phyloP scores from a whole-genome alignment of 768 basidiomycete genomes.

The Termitomyces eurrhizus region DNA sequence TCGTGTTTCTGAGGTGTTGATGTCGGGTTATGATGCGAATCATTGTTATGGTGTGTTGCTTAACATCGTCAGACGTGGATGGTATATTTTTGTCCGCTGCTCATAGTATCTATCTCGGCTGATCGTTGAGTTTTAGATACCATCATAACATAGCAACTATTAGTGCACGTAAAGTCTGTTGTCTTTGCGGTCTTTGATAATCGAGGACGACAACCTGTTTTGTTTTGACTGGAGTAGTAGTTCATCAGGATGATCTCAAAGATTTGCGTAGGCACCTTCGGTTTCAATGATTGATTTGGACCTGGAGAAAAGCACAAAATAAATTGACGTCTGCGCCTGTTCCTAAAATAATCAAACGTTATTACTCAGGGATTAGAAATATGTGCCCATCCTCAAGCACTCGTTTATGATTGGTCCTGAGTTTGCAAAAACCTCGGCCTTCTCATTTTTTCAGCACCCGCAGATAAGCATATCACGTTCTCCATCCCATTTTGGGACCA shows the following conservation, averaged over 20 bases:
- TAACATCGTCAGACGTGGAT: neutral
- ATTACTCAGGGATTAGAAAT: neutral
- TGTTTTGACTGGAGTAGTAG: neutral
- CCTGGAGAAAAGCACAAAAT: neutral
- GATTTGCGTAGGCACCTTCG: neutral
- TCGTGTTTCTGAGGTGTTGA: conserved; percentile 21
- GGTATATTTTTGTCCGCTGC: neutral
- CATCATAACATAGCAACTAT: neutral
- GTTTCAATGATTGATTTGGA: neutral
- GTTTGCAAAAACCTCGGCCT: neutral
- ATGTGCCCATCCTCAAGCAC: neutral
- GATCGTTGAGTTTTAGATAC: neutral
- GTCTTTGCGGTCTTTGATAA: neutral
- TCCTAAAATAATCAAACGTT: neutral
- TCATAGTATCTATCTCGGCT: neutral
- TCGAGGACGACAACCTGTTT: neutral
- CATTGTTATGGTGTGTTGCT: conserved; percentile 8
- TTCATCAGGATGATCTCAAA: neutral
- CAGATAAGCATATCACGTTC: neutral
- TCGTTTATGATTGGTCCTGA: neutral
- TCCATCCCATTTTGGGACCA: neutral
- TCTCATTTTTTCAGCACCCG: neutral
- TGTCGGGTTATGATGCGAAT: neutral
- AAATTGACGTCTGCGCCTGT: neutral
- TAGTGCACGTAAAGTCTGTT: neutral